Evolutionary conservation across 2,329 filamentous ascomycete species (phyloP), one percentile per base, ranked within the genome.

Genomic region (Paecilomyces formosus): DNA sequence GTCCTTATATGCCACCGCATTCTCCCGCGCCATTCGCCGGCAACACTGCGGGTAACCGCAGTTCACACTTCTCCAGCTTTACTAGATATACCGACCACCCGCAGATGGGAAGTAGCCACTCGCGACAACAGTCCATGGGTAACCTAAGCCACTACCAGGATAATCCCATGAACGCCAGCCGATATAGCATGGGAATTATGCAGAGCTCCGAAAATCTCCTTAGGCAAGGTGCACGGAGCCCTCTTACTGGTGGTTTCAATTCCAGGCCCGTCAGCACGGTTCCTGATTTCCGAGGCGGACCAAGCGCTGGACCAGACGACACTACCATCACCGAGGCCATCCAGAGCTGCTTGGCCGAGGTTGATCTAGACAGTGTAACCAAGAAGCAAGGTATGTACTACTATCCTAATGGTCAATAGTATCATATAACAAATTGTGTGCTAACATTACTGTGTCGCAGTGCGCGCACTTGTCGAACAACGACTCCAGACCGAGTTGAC

Each of bases 311-410:
- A 0, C 89, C 91, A 0, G 90, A 88, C 64, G 92, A 97, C 67
- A 80, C 79, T 53, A 83, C 85, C 61, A 97, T 99, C 63, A 82
- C 90, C 18, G 89, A 95, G 61, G 89, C 90, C 1, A 93, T 97
- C 62, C 88, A 91, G 68, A 80, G 82, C 55, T 94, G 94, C 66
- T 80, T 99, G 62, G 78, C 82, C 15, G 93, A 97, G 68, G 92
- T 97, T 0, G 93, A 99, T 73, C 81, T 99, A 50, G 94, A 99
- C 72, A 93, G 84, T n/a, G 90, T 97, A 54, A 99, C 94, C 6
- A 99, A 97, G 86, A 99, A 99, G 79, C 93, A 97, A 78, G 78
- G 85, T 72, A 79, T 79, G 73, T 71, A 31, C 22, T 21, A 15
- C 39, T 11, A n/a, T 28, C 21, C 50, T 31, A 26, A n/a, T 30